These are phyloP conservation scores for Candida xiaguanensis DNA, from an alignment of 805 yeast genomes.

Conservation along the genomic window DNA sequence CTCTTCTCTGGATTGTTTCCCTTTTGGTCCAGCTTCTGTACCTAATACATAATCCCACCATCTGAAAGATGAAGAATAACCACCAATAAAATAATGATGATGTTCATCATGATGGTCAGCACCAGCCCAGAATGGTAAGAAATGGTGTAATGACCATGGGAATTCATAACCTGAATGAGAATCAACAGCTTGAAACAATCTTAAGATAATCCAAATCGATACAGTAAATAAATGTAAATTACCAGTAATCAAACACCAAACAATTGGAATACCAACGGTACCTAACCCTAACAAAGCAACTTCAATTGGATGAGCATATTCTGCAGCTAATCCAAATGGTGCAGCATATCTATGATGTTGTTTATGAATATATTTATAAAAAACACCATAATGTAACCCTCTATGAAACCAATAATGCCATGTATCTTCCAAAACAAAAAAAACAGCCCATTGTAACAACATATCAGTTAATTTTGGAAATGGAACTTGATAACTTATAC, in stretches of 20 bases:
- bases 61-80: constrained; percentile 55
- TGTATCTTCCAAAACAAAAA: constrained; percentile 51
- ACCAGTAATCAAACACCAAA: constrained; percentile 47
- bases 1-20: constrained; percentile 45
- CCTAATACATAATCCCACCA: constrained; percentile 53
- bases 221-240: constrained; percentile 53
- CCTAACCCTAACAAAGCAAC: constrained; percentile 57
- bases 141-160: constrained; percentile 56
- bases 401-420: constrained; percentile 65
- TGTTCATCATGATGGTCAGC: constrained; percentile 62
- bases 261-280: constrained; percentile 57
- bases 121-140: constrained; percentile 64
- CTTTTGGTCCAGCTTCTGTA: constrained; percentile 56
- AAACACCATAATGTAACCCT: constrained; percentile 52
- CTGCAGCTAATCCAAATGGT: constrained; percentile 60
- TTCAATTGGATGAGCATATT: constrained; percentile 59
- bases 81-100: constrained; percentile 58
- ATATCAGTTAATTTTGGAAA: constrained; percentile 46
- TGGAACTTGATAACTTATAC: constrained; percentile 49
- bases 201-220: constrained; percentile 47
- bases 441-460: constrained; percentile 42
- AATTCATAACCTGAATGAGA: constrained; percentile 61
- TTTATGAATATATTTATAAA: constrained; percentile 56
- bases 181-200: constrained; percentile 59
- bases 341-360: constrained; percentile 62